These are phyloP conservation scores for Xylariaceae sp. DNA, from an alignment of 2,329 filamentous ascomycete genomes.

Conservation along the genomic window DNA sequence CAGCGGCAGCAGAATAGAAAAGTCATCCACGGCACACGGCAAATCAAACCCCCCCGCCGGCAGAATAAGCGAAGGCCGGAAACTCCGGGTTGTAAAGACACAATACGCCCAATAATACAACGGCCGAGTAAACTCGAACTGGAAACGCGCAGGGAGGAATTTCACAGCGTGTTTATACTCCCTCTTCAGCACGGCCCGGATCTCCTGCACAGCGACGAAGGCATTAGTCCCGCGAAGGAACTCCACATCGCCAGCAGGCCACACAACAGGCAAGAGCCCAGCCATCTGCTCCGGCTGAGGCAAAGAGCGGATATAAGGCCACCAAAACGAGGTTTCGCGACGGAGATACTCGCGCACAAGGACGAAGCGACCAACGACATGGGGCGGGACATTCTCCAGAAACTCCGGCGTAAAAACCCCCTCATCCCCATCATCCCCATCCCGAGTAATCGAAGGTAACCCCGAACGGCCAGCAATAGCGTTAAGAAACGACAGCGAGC, in stretches of 20 bases:
- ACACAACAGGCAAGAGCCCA: conserved; percentile 59
- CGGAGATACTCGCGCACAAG: conserved; percentile 64
- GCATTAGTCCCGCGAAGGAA: conserved; percentile 42
- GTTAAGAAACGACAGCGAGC: conserved; percentile 58
- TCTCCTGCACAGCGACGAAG: conserved; percentile 35
- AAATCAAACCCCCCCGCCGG: conserved; percentile 34
- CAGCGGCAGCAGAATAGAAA: conserved; percentile 65
- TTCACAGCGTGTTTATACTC: conserved; percentile 45
- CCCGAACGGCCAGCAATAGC: conserved; percentile 40
- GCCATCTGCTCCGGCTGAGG: conserved; percentile 54
- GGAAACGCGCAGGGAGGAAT: conserved; percentile 35
- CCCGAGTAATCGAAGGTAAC: too few relatives aligned
- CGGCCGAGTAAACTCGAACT: conserved; percentile 40
- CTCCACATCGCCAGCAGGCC: conserved; percentile 56
- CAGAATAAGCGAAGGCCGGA: conserved; percentile 57
- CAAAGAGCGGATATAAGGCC: conserved; percentile 61
- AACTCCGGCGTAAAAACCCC: conserved; percentile 53
- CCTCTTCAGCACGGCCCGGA: conserved; percentile 41
- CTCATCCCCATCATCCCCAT: too few relatives aligned
- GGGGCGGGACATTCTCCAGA: conserved; percentile 47
- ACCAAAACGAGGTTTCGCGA: conserved; percentile 59
- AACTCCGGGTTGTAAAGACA: conserved; percentile 62
- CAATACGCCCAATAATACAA: conserved; percentile 63
- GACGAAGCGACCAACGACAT: conserved; percentile 64
- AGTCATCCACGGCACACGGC: conserved; percentile 50